A percentile compares a stretch with the other conserved stretches of the same genome.
Evolutionary conservation across 2,329 filamentous ascomycete genomes (phyloP).

Genomic region (Lithohypha guttulata): DNA sequence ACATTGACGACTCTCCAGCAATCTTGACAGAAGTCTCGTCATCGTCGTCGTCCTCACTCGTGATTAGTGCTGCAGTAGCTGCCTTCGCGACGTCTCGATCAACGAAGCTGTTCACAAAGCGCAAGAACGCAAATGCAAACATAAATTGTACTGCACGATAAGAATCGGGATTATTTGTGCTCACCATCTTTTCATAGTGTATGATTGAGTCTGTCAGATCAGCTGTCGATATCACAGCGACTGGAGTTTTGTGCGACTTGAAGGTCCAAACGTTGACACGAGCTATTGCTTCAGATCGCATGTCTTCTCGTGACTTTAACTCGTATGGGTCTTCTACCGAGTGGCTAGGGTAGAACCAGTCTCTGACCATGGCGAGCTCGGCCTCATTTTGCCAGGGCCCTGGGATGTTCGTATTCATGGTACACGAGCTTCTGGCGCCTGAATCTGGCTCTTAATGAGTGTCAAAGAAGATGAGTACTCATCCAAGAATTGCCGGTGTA

Average conservation of each 20-base stretch:
- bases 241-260: slow-evolving; percentile 16
- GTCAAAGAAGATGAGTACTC: no score
- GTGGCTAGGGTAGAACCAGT: slow-evolving; percentile 20
- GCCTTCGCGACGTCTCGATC: slow-evolving; percentile 20
- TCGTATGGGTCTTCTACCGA: slow-evolving; percentile 16
- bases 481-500: no score
- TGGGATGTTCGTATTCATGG: no score
- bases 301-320: slow-evolving; percentile 10
- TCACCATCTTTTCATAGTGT: slow-evolving; percentile 14
- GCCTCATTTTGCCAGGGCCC: slow-evolving; percentile 20
- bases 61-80: slow-evolving; percentile 13
- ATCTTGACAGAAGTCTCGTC: slow-evolving; percentile 7
- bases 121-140: slow-evolving; percentile 22
- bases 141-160: slow-evolving; percentile 21
- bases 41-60: slow-evolving; percentile 5
- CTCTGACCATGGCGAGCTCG: slow-evolving; percentile 21
- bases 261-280: slow-evolving; percentile 20
- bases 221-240: slow-evolving; percentile 18
- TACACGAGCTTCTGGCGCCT: no score
- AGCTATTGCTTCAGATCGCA: slow-evolving; percentile 18
- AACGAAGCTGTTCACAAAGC: slow-evolving; percentile 23
- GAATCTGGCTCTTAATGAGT: no score
- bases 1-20: slow-evolving; percentile 21
- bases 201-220: slow-evolving; percentile 19
- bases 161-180: slow-evolving; percentile 11